Base-by-base conservation (phyloP, 805 yeast genomes). In the Teunomyces lycoperdinae region DNA sequence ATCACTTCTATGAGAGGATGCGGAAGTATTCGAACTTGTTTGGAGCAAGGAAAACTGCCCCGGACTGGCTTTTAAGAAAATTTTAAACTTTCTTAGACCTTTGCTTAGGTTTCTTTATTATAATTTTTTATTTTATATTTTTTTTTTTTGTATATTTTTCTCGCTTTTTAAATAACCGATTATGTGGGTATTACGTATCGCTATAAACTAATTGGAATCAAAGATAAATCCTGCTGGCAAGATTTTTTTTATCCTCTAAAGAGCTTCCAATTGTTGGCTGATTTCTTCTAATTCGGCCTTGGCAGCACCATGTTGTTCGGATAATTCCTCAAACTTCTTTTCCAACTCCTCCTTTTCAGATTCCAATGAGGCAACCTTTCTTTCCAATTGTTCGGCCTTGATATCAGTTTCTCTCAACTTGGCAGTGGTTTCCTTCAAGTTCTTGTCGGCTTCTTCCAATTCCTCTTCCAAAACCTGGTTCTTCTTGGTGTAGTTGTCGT, bases 241-340 rank as follows among this genome's bases (percentile, higher is more conserved):
- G 11, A 16, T 44, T 20, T 20, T 20, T 17, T 20, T 3, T 4
- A 20, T 20, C 24, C 6, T 20, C 68, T 73, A 79, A 65, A 80
- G 72, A 58, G 82, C 82, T 74, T 94, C 98, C 73, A 94, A 85
- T 77, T 95, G 97, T 68, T 90, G 89, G 70, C 90, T 85, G 76
- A 94, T 91, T 76, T 91, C 97, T 62, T 94, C 98, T 76, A 94
- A 81, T 75, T 94, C 99, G 58, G 87, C 82, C 80, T 89, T 87
- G 56, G 96, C 92, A 57, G 83, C 79, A 66, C 78, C 76, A 81
- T 89, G 85, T 74, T 91, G 85, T 65, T 79, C 84, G 58, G 85
- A 77, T 69, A 92, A 76, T 66, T 89, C 96, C 76, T 92, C 98
- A 64, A 77, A 86, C 75, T 89, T 90, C 76, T 81, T 80, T 77